Evolutionary conservation across 2,329 filamentous ascomycete species (phyloP).

Genomic region (Pyricularia grisea): DNA sequence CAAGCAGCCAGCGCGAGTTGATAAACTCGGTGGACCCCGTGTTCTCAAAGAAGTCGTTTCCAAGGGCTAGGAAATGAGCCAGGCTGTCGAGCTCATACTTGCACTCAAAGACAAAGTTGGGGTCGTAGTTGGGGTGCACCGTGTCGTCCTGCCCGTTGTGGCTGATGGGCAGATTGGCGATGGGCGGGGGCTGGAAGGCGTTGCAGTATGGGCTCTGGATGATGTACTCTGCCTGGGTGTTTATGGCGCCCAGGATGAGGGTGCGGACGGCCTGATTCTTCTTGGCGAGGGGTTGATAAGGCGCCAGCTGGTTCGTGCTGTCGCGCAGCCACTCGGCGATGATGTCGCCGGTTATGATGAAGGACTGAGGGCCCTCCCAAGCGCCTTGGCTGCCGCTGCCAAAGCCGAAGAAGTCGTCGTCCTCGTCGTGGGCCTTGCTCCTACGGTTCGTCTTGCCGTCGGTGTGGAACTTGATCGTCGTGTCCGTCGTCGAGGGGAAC

Average conservation of each 20-base stretch:
- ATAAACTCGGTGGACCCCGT: constrained; percentile 73
- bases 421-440: constrained; percentile 25
- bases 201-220: constrained; percentile 96
- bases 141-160: constrained; percentile 73
- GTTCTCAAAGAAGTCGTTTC: constrained; percentile 77
- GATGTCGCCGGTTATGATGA: constrained; percentile 87
- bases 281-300: constrained; percentile 78
- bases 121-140: constrained; percentile 83
- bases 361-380: constrained; percentile 82
- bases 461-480: constrained; percentile 80
- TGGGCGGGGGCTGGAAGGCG: constrained; percentile 89
- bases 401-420: constrained; percentile 21
- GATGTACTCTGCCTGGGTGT: constrained; percentile 74
- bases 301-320: constrained; percentile 80
- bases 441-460: constrained; percentile 35
- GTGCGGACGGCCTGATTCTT: constrained; percentile 70
- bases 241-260: constrained; percentile 15
- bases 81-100: constrained; percentile 98
- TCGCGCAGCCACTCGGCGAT: constrained; percentile 92
- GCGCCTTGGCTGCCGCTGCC: constrained; percentile 39
- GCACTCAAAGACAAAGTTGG: constrained; percentile 84
- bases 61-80: constrained; percentile 78
- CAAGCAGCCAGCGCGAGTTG: constrained; percentile 66
- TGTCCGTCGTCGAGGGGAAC: constrained; percentile 86
- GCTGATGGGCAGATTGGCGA: constrained; percentile 59